Conservation (phyloP, 257 asterid species). For the Verbascum thapsus region DNA sequence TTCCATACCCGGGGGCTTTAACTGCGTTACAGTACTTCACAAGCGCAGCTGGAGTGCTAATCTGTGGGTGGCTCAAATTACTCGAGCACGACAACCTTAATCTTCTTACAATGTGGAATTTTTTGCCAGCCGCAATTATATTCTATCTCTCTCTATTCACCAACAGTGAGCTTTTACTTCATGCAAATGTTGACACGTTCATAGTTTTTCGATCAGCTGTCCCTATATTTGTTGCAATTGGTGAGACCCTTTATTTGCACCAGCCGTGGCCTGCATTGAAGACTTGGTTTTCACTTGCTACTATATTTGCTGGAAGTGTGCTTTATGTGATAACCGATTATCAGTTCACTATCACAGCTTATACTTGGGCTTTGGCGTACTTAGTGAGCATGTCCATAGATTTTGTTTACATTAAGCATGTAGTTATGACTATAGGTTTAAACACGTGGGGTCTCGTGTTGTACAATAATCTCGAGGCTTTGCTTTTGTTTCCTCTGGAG, state of each 20-base stretch:
- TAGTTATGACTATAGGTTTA: slow-evolving; percentile 87
- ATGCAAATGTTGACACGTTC: slow-evolving; percentile 90
- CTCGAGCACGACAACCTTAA: slow-evolving; percentile 82
- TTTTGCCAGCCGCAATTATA: slow-evolving; percentile 87
- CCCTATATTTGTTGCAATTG: slow-evolving; percentile 90
- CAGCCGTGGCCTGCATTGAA: slow-evolving; percentile 89
- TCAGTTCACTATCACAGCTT: slow-evolving; percentile 83
- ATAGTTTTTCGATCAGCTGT: slow-evolving; percentile 93
- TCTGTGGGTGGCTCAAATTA: slow-evolving; percentile 69
- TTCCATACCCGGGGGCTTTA: slow-evolving; percentile 93
- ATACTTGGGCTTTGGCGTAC: slow-evolving; percentile 91
- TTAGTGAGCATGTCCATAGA: slow-evolving; percentile 91
- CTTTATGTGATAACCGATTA: slow-evolving; percentile 82
- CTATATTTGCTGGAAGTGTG: slow-evolving; percentile 88
- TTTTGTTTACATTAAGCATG: slow-evolving; percentile 95
- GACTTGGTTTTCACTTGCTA: slow-evolving; percentile 79
- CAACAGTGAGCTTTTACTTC: slow-evolving; percentile 94
- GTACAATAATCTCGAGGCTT: slow-evolving; percentile 94
- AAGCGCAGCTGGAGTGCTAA: slow-evolving; percentile 77
- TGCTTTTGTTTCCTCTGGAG: slow-evolving; percentile 86
- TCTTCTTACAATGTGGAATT: slow-evolving; percentile 81
- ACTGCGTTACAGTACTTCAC: slow-evolving; percentile 93
- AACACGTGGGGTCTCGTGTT: slow-evolving; percentile 96
- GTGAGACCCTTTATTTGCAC: slow-evolving; percentile 83
- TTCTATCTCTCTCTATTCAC: slow-evolving; percentile 87